These are phyloP conservation scores for Annona cherimola DNA, from an alignment of 164 flowering plant species.

Conservation along the genomic window DNA sequence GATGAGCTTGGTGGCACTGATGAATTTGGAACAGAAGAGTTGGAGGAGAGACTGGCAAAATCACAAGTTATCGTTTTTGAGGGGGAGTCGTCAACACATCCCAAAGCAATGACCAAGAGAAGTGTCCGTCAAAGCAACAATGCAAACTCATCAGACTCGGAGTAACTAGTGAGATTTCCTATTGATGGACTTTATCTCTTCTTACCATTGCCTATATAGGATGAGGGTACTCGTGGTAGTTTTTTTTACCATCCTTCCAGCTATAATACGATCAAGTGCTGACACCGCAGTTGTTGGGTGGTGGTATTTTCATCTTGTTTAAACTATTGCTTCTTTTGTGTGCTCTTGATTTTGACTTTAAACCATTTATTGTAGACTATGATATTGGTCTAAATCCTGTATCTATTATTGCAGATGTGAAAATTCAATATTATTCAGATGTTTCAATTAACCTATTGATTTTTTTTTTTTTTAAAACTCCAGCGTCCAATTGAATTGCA, in stretches of 20 bases:
- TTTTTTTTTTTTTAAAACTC: neutral
- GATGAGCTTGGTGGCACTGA: slow-evolving; percentile 89
- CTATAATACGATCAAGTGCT: neutral
- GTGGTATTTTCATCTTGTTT: neutral
- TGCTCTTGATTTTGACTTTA: neutral
- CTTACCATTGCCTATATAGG: neutral
- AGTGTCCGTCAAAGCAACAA: slow-evolving; percentile 64
- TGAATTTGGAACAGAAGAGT: slow-evolving; percentile 81
- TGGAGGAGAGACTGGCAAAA: slow-evolving; percentile 88
- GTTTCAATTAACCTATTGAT: neutral
- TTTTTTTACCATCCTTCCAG: neutral
- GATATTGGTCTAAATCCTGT: neutral
- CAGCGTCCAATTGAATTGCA: neutral
- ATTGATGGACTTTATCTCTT: neutral
- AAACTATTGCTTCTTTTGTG: neutral
- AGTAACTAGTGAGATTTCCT: slow-evolving; percentile 17
- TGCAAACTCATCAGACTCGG: slow-evolving; percentile 66
- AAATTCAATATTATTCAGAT: neutral
- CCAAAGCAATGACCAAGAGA: slow-evolving; percentile 38
- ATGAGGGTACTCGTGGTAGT: neutral
- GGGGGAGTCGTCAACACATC: slow-evolving; percentile 60
- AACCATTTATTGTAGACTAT: neutral
- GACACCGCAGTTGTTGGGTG: neutral
- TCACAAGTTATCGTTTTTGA: slow-evolving; percentile 68
- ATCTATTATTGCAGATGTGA: neutral